Base-by-base conservation (phyloP, 2,329 filamentous ascomycete genomes). In the Venturia aucupariae region DNA sequence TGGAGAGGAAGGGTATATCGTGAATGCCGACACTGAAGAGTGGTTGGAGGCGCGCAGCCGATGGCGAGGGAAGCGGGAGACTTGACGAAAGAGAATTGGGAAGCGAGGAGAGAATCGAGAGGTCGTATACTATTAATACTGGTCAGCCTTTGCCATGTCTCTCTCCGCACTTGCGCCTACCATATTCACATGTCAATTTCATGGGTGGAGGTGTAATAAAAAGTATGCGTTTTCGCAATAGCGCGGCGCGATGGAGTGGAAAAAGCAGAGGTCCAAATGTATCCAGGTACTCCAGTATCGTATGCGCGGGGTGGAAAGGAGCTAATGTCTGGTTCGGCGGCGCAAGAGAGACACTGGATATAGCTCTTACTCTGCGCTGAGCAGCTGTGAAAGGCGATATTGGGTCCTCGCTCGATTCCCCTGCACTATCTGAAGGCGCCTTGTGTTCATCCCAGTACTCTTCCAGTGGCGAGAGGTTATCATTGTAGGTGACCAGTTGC, bases 11-110 rank as follows among this genome's bases (percentile, higher is more conserved):
- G 4, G 64, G 60, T 6, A 99, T 96, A 72, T 99, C 94, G 74
- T 96, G 90, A 19, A 99, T 87, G 61, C 94, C 94, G 66, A 99
- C 84, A 62, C 88, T 92, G 78, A 97, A 99, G n/a, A 99, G 82
- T 0, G 93, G 89, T 30, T 87, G 84, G 38, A 94, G 81, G 65
- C 90, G 77, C 17, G 79, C 82, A 66, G 89, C 81, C 0, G 84
- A 81, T 32, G 86, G 80, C 3, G 84, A 81, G 32, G 81, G 80
- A 0, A 83, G 74, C 24, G 87, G 84, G n/a, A 96, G 80, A 17
- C 88, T 77, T 62, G 92, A 86, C 65, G 83, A 81, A 54, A 92
- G 83, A 38, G 88, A 86, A 44, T 87, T 81, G 35, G 94, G 92
- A 54, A 97, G 88, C 69, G 92, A 96, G 55, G 92, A 92, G 41